These are phyloP conservation scores for Sclerotinia subarctica DNA, from an alignment of 2,329 filamentous ascomycete species.

Conservation along the genomic window DNA sequence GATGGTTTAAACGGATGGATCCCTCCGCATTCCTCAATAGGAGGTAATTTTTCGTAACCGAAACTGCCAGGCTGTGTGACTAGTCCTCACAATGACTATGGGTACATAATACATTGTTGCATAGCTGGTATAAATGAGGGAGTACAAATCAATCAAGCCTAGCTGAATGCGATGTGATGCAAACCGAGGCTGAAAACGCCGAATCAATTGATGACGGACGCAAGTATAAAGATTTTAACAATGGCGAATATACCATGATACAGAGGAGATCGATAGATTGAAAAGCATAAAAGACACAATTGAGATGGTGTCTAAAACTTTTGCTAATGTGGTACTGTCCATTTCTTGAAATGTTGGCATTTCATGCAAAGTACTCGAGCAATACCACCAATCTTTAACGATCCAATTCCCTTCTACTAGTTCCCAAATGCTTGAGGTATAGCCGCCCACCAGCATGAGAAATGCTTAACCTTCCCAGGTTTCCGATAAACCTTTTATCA, in stretches of 20 bases:
- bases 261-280: not conserved
- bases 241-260: not conserved
- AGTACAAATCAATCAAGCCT: not conserved
- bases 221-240: not conserved
- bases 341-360: not conserved
- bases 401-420: constrained; percentile 9
- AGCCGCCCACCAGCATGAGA: not conserved
- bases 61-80: not conserved
- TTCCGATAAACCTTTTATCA: not conserved
- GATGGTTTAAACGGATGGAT: not conserved
- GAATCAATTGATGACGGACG: not conserved
- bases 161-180: not conserved
- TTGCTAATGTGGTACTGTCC: constrained; percentile 5
- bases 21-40: not conserved
- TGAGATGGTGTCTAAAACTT: not conserved
- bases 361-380: not conserved
- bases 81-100: not conserved
- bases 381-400: not conserved
- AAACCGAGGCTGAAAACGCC: not conserved
- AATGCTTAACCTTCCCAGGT: not conserved
- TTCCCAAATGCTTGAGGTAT: constrained; percentile 6
- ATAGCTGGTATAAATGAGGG: not conserved
- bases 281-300: not conserved
- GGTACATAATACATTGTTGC: not conserved
- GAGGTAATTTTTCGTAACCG: not conserved